A percentile compares a stretch with the other conserved stretches of the same genome.
phyloP scores from a whole-genome alignment of 441 rosid species.

The Erodium trifolium region DNA sequence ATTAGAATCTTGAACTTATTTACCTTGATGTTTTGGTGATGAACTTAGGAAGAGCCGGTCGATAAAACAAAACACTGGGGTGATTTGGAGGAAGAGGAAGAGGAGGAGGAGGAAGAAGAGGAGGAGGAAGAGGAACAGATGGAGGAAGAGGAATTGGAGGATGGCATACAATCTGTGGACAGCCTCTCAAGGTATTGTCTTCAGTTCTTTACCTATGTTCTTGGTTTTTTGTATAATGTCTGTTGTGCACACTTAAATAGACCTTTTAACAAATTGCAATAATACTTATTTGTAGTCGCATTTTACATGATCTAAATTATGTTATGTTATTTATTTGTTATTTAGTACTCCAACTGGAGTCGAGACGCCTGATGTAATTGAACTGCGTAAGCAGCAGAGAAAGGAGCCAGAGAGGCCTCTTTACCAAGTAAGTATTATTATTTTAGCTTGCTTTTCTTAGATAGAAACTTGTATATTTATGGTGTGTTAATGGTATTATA shows the following conservation, averaged over 20 bases:
- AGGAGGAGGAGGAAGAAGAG: constrained; percentile 57
- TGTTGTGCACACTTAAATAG: background rate
- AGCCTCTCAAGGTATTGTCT: constrained; percentile 68
- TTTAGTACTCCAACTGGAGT: constrained; percentile 96
- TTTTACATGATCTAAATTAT: background rate
- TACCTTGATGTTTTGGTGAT: background rate
- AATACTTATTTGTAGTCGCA: background rate
- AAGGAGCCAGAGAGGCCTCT: constrained; percentile 94
- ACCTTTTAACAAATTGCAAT: background rate
- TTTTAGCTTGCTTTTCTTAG: background rate
- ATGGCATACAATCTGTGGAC: constrained; percentile 87
- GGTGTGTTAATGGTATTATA: background rate
- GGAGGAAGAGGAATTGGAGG: constrained; percentile 86
- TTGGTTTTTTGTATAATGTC: background rate
- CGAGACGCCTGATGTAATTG: constrained; percentile 96
- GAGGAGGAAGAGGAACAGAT: constrained; percentile 53
- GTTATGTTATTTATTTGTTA: constrained; percentile 3
- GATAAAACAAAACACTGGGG: constrained; percentile 99
- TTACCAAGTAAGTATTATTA: constrained; percentile 56
- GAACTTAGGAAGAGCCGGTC: constrained; percentile 85
- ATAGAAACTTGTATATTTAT: background rate
- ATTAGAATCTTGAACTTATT: background rate
- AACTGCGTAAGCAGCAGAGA: constrained; percentile 95
- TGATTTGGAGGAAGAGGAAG: constrained; percentile 96
- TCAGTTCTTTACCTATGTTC: background rate